These are phyloP conservation scores for Xylaria intraflava DNA, from an alignment of 495 filamentous ascomycete species.

Conservation along the genomic window DNA sequence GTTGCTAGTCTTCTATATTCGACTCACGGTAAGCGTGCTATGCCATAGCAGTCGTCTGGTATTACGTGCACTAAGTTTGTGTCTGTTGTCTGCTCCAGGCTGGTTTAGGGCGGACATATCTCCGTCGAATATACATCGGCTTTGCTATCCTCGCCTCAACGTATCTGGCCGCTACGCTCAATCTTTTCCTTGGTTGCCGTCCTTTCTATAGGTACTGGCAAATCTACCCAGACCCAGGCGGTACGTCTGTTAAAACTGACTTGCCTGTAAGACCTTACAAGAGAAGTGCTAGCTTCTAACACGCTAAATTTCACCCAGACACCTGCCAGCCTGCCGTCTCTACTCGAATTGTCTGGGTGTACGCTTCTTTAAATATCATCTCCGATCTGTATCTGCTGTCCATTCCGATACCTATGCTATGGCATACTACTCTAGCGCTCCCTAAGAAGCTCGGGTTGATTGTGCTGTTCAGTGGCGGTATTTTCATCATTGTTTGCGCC, in stretches of 20 bases:
- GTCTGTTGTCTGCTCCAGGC: conserved; percentile 13
- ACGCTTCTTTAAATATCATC: conserved; percentile 38
- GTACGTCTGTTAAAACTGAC: conserved; percentile 27
- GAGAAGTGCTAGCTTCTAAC: background rate
- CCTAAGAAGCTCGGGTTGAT: conserved; percentile 42
- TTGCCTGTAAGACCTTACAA: background rate
- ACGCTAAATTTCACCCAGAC: conserved; percentile 20
- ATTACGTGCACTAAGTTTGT: conserved; percentile 7
- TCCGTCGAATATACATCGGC: conserved; percentile 46
- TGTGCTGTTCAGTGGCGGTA: conserved; percentile 40
- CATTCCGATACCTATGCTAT: conserved; percentile 47
- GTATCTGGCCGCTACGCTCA: conserved; percentile 44
- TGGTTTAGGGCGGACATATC: conserved; percentile 39
- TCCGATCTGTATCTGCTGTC: conserved; percentile 45
- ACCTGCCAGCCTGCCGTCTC: conserved; percentile 44
- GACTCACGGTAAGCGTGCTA: conserved; percentile 43
- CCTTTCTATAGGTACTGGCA: conserved; percentile 48
- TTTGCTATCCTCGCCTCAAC: conserved; percentile 44
- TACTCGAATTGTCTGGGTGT: conserved; percentile 35
- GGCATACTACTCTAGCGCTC: conserved; percentile 38
- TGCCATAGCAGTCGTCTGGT: background rate
- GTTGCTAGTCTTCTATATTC: conserved; percentile 51
- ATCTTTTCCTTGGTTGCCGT: conserved; percentile 47
- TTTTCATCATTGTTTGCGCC: conserved; percentile 47
- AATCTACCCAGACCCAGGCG: conserved; percentile 46